Evolutionary conservation across 1,139 yeast genomes (phyloP).

Genomic region (Pneumocystis sp.): DNA sequence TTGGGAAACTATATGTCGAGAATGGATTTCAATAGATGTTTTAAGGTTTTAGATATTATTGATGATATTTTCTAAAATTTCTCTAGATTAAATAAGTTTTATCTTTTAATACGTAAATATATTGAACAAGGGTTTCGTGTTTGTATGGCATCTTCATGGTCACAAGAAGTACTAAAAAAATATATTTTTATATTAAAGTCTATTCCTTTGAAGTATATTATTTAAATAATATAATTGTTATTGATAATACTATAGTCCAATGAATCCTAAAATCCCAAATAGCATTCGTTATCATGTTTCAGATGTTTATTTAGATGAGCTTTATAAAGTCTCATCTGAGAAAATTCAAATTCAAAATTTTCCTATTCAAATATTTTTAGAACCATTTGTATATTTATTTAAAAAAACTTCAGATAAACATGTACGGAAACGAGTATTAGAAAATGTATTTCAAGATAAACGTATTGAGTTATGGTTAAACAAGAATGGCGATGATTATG

Average conservation of each 20-base stretch:
- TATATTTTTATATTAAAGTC: not conserved
- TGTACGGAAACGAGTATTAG: conserved; percentile 47
- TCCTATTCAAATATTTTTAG: conserved; percentile 42
- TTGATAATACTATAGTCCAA: conserved; percentile 17
- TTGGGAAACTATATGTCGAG: conserved; percentile 64
- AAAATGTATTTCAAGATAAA: conserved; percentile 50
- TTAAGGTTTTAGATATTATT: conserved; percentile 18
- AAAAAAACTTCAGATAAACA: conserved; percentile 43
- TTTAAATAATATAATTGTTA: conserved; percentile 25
- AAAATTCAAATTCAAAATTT: conserved; percentile 25
- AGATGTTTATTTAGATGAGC: conserved; percentile 74
- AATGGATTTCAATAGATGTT: conserved; percentile 76
- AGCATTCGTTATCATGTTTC: conserved; percentile 76
- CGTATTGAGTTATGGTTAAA: conserved; percentile 28
- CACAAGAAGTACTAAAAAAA: not conserved
- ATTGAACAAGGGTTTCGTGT: conserved; percentile 37
- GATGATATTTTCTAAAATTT: conserved; percentile 19
- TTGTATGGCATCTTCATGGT: not conserved
- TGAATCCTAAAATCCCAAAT: conserved; percentile 36
- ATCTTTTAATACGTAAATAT: conserved; percentile 64
- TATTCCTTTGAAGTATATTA: conserved; percentile 6
- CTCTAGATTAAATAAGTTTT: conserved; percentile 66
- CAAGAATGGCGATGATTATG: not conserved
- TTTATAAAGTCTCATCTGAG: conserved; percentile 49
- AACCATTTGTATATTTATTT: conserved; percentile 43